A percentile compares a stretch with the other conserved stretches of the same genome.
phyloP scores from a whole-genome alignment of 352 stramenopile species.

The Blastocystis hominis region DNA sequence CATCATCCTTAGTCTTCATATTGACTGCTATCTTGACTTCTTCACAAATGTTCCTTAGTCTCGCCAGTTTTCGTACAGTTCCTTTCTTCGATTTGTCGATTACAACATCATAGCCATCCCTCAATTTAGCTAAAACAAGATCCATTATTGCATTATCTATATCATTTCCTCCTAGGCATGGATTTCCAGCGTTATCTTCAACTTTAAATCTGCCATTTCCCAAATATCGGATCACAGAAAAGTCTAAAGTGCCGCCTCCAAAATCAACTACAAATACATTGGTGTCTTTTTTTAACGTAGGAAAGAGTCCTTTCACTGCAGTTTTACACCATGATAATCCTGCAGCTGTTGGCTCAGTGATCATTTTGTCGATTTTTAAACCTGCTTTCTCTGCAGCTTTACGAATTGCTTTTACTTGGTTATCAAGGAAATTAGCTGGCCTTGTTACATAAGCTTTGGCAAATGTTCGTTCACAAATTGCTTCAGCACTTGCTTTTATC shows the following conservation, averaged over 20 bases:
- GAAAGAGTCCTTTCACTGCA: background rate
- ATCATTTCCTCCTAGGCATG: constrained; percentile 62
- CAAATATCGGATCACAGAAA: background rate
- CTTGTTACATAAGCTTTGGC: background rate
- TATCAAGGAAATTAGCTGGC: background rate
- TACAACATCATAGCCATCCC: background rate
- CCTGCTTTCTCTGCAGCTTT: background rate
- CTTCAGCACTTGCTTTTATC: background rate
- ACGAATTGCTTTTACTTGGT: background rate
- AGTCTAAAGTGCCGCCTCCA: constrained; percentile 14
- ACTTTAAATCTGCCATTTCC: background rate
- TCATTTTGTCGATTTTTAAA: background rate
- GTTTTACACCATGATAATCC: constrained; percentile 11
- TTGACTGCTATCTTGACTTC: background rate
- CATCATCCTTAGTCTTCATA: background rate
- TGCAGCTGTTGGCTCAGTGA: background rate
- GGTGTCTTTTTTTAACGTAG: background rate
- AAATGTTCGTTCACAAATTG: background rate
- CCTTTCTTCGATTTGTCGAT: background rate
- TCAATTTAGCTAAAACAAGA: constrained; percentile 76
- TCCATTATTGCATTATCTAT: constrained; percentile 76
- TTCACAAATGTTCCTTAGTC: background rate
- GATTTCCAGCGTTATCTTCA: constrained; percentile 57
- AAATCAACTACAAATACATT: background rate
- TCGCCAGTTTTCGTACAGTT: too few relatives aligned